These are phyloP conservation scores for Acacia pycnantha DNA, from an alignment of 331 rosid genomes.

Conservation along the genomic window DNA sequence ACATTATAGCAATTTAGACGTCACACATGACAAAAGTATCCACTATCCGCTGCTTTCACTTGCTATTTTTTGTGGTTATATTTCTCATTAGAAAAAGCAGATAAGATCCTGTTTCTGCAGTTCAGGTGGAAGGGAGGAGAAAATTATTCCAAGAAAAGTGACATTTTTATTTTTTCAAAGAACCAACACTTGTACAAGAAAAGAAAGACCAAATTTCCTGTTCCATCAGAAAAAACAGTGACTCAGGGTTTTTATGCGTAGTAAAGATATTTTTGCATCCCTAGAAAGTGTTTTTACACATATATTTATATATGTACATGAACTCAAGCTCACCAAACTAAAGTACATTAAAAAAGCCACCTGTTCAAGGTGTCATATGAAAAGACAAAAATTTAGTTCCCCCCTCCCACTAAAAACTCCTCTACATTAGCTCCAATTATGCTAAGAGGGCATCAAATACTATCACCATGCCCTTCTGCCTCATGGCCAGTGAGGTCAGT, in stretches of 20 bases:
- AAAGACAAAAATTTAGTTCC: constrained; percentile 51
- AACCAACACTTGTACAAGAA: constrained; percentile 6
- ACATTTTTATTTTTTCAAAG: not conserved
- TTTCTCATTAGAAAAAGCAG: constrained; percentile 25
- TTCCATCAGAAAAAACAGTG: constrained; percentile 25
- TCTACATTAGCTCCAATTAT: constrained; percentile 38
- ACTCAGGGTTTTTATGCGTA: constrained; percentile 30
- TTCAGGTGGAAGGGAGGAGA: not conserved
- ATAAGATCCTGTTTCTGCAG: constrained; percentile 19
- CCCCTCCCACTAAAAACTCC: constrained; percentile 32
- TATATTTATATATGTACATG: constrained; percentile 52
- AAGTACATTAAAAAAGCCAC: constrained; percentile 37
- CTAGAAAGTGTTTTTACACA: constrained; percentile 45
- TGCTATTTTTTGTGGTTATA: constrained; percentile 4
- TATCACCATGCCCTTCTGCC: constrained; percentile 31
- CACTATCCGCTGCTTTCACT: constrained; percentile 12
- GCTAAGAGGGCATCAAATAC: constrained; percentile 38
- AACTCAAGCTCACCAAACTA: constrained; percentile 47
- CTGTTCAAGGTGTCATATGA: constrained; percentile 39
- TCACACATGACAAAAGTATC: not conserved
- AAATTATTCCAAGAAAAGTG: constrained; percentile 3
- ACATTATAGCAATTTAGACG: not conserved
- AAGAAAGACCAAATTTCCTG: constrained; percentile 3
- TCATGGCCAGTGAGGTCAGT: constrained; percentile 22
- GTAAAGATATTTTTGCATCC: constrained; percentile 39